A percentile compares a stretch with the other conserved stretches of the same genome.
Evolutionary conservation across 495 filamentous ascomycete species (phyloP).

Genomic region (Aspergillus diversus): DNA sequence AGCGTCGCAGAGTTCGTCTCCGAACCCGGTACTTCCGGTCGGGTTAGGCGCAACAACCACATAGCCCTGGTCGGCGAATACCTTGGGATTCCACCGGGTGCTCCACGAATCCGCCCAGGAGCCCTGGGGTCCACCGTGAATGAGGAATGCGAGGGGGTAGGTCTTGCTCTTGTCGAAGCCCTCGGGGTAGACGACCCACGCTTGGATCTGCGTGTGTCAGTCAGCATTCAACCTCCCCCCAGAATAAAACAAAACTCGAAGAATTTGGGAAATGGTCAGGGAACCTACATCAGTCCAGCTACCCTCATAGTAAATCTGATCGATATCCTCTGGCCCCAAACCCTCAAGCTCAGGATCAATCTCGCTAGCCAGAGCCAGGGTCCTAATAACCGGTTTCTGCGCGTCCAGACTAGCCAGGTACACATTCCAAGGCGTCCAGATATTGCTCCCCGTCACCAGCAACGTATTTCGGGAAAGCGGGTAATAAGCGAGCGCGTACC

Average conservation of each 20-base stretch:
- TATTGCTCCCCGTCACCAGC: slow-evolving; percentile 37
- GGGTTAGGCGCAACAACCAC: slow-evolving; percentile 58
- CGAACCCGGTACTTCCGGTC: slow-evolving; percentile 56
- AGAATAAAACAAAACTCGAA: too few relatives aligned
- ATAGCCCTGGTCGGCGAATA: slow-evolving; percentile 61
- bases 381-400: slow-evolving; percentile 30
- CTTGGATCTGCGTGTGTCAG: slow-evolving; percentile 41
- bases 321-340: slow-evolving; percentile 35
- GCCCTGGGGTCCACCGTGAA: slow-evolving; percentile 59
- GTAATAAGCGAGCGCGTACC: slow-evolving; percentile 32
- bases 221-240: not conserved
- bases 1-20: slow-evolving; percentile 49
- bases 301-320: slow-evolving; percentile 42
- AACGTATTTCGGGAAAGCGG: slow-evolving; percentile 36
- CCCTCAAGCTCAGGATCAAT: slow-evolving; percentile 39
- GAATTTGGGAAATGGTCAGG: not conserved
- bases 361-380: slow-evolving; percentile 37
- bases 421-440: slow-evolving; percentile 41
- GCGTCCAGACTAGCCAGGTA: slow-evolving; percentile 35
- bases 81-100: slow-evolving; percentile 54
- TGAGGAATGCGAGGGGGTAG: slow-evolving; percentile 54
- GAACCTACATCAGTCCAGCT: slow-evolving; percentile 40
- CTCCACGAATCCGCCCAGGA: slow-evolving; percentile 54
- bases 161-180: slow-evolving; percentile 48
- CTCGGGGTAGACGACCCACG: slow-evolving; percentile 52